phyloP scores from a whole-genome alignment of 2,329 filamentous ascomycete species.

The Emericellopsis atlantica region DNA sequence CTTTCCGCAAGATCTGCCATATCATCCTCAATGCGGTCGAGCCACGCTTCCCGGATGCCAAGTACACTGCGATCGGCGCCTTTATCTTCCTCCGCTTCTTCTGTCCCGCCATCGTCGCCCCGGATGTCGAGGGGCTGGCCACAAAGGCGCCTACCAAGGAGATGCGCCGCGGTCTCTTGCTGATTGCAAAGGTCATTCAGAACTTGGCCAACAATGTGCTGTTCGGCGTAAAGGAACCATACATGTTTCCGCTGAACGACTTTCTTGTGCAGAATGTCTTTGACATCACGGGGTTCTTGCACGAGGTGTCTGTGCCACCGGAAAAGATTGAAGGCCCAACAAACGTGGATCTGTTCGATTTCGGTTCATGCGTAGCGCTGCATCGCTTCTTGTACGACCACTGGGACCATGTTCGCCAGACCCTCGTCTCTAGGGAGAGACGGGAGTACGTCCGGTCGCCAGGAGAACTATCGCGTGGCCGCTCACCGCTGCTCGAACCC shows the following conservation, averaged over 20 bases:
- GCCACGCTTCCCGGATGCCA: slow-evolving; percentile 52
- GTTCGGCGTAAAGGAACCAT: slow-evolving; percentile 59
- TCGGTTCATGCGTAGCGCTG: slow-evolving; percentile 57
- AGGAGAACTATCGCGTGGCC: slow-evolving; percentile 35
- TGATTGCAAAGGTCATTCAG: slow-evolving; percentile 61
- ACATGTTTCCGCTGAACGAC: slow-evolving; percentile 59
- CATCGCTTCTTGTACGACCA: slow-evolving; percentile 61
- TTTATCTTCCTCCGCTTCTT: slow-evolving; percentile 64
- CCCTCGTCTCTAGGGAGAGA: slow-evolving; percentile 46
- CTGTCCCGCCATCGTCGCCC: slow-evolving; percentile 59
- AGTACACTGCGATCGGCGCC: slow-evolving; percentile 59
- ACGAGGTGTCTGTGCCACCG: slow-evolving; percentile 51
- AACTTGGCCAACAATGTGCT: slow-evolving; percentile 61
- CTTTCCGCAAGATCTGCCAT: slow-evolving; percentile 55
- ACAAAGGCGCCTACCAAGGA: slow-evolving; percentile 49
- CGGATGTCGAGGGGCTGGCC: slow-evolving; percentile 55
- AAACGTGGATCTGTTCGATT: slow-evolving; percentile 46
- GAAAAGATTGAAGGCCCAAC: slow-evolving; percentile 26
- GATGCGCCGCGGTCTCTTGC: slow-evolving; percentile 53
- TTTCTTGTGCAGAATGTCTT: slow-evolving; percentile 59
- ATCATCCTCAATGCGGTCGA: slow-evolving; percentile 55
- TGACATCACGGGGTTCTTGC: slow-evolving; percentile 51
- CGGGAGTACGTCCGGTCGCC: slow-evolving; percentile 43
- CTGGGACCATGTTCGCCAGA: slow-evolving; percentile 57
- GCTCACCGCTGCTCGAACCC: slow-evolving; percentile 45